These are phyloP conservation scores for Hippophae gyantsensis DNA, from an alignment of 306 rosid genomes.

Conservation along the genomic window DNA sequence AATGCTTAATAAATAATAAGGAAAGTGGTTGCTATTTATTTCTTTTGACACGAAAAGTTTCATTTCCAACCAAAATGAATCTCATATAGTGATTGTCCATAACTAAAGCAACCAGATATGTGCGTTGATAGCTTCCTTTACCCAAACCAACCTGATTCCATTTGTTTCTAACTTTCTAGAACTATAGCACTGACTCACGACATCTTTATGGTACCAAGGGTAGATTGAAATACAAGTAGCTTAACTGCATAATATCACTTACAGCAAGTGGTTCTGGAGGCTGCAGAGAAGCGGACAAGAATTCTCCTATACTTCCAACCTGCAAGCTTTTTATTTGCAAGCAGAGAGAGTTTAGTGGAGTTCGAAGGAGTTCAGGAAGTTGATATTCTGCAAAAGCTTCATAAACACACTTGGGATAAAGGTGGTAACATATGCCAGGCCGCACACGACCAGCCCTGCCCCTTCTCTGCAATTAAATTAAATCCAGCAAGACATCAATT, in stretches of 20 bases:
- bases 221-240: neutral
- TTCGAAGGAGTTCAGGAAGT: slow-evolving; percentile 93
- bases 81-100: too few relatives aligned
- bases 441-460: slow-evolving; percentile 99
- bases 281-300: slow-evolving; percentile 91
- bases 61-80: neutral
- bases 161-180: neutral
- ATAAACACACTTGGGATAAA: slow-evolving; percentile 81
- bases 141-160: neutral
- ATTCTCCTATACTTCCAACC: slow-evolving; percentile 82
- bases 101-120: neutral
- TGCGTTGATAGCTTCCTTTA: neutral
- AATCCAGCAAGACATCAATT: slow-evolving; percentile 9
- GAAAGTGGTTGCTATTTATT: neutral
- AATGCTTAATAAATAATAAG: neutral
- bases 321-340: slow-evolving; percentile 97
- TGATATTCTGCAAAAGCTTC: slow-evolving; percentile 87
- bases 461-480: slow-evolving; percentile 66
- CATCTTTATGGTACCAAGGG: neutral
- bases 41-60: neutral
- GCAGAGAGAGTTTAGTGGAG: slow-evolving; percentile 94
- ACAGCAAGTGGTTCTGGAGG: slow-evolving; percentile 79
- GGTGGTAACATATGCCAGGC: slow-evolving; percentile 95
- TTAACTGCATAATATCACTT: slow-evolving; percentile 24
- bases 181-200: neutral